Conservation (phyloP, 169 alveolate genomes). For the Blepharisma undulans region DNA sequence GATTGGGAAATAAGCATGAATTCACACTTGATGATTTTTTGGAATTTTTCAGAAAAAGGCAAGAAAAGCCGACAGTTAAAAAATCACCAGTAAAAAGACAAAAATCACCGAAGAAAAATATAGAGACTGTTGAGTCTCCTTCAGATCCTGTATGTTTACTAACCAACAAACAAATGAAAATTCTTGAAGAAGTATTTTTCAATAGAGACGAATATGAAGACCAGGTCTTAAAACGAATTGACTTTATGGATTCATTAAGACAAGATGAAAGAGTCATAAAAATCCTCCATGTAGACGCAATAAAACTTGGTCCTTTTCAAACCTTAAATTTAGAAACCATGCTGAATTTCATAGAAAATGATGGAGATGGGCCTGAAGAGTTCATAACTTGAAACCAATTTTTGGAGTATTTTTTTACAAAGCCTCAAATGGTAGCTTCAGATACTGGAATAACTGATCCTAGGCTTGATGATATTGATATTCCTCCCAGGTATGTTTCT, state of each 20-base stretch:
- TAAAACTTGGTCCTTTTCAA: background rate
- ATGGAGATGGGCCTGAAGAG: constrained; percentile 32
- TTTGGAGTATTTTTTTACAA: constrained; percentile 12
- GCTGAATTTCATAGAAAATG: constrained; percentile 21
- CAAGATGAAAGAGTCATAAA: constrained; percentile 21
- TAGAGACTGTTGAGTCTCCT: background rate
- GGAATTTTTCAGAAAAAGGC: background rate
- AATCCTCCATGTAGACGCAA: constrained; percentile 28
- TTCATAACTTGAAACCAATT: constrained; percentile 40
- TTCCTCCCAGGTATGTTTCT: background rate
- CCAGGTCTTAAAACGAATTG: background rate
- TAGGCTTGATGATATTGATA: constrained; percentile 16
- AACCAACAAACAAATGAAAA: constrained; percentile 34
- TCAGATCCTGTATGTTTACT: constrained; percentile 6
- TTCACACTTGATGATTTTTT: constrained; percentile 28
- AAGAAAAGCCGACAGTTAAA: background rate
- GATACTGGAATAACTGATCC: background rate
- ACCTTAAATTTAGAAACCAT: constrained; percentile 14
- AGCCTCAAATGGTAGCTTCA: background rate
- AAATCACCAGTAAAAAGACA: background rate
- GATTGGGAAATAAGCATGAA: background rate
- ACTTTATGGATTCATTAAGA: background rate
- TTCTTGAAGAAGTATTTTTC: constrained; percentile 21
- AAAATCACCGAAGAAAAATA: background rate
- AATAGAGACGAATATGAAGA: constrained; percentile 24